These are phyloP conservation scores for Neofusicoccum kwambonambiense DNA, from an alignment of 2,329 filamentous ascomycete genomes.

Conservation along the genomic window DNA sequence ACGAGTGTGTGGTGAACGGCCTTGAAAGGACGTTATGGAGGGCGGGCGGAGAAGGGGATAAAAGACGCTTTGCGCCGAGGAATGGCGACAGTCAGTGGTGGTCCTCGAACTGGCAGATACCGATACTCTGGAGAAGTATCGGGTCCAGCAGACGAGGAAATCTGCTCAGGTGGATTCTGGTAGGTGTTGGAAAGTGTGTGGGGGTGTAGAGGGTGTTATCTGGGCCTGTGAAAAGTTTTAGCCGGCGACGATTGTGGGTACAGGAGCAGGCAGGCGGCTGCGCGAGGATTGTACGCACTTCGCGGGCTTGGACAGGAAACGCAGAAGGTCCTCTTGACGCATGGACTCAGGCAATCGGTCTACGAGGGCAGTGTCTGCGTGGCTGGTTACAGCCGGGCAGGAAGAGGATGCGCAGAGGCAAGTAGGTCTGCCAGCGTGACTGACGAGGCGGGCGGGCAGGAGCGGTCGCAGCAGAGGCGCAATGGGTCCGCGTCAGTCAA, in stretches of 20 bases:
- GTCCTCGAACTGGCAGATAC: conserved; percentile 69
- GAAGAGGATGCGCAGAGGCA: conserved; percentile 18
- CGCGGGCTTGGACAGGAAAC: conserved; percentile 90
- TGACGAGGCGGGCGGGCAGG: conserved; percentile 4
- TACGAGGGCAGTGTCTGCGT: conserved; percentile 29
- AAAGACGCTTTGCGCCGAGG: conserved; percentile 78
- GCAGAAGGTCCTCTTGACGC: conserved; percentile 86
- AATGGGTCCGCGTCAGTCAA: conserved; percentile 17
- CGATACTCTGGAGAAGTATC: conserved; percentile 84
- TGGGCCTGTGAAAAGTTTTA: conserved; percentile 51
- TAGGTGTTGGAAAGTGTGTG: conserved; percentile 26
- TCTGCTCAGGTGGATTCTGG: conserved; percentile 50
- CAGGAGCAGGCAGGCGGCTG: background rate
- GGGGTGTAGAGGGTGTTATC: conserved; percentile 62
- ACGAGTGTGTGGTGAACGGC: conserved; percentile 54
- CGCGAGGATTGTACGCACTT: conserved; percentile 63
- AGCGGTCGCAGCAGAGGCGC: background rate
- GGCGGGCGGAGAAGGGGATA: conserved; percentile 77
- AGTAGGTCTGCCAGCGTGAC: conserved; percentile 36
- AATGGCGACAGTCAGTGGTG: conserved; percentile 73
- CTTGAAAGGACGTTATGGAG: conserved; percentile 81
- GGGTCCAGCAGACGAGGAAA: conserved; percentile 76
- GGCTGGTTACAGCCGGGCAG: conserved; percentile 40
- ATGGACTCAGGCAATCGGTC: conserved; percentile 58
- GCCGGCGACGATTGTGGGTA: background rate